Conservation (phyloP, 73 alveolate species). For the Paramecium biaurelia region DNA sequence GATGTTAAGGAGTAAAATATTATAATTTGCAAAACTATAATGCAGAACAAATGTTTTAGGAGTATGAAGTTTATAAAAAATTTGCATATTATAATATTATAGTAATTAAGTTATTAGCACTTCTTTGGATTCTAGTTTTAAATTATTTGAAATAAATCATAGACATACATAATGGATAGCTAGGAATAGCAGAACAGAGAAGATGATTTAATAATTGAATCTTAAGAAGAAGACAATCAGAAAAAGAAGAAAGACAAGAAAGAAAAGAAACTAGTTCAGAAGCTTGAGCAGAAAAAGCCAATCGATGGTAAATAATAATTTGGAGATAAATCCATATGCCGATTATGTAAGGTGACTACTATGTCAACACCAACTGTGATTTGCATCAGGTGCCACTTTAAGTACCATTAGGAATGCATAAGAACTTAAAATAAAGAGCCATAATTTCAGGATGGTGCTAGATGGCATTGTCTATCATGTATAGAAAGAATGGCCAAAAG, state of each 20-base stretch:
- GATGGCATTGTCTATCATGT: constrained; percentile 23
- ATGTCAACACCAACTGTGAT: background rate
- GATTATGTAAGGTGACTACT: constrained; percentile 22
- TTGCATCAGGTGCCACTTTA: constrained; percentile 25
- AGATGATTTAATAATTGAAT: background rate
- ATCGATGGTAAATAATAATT: constrained; percentile 41
- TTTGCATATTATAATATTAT: background rate
- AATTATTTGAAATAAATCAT: constrained; percentile 20
- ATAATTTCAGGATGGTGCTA: background rate
- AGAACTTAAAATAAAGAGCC: background rate
- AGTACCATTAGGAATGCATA: constrained; percentile 20
- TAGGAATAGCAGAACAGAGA: background rate
- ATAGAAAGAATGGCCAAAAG: constrained; percentile 11
- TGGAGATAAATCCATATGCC: constrained; percentile 37
- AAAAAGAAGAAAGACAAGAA: constrained; percentile 8
- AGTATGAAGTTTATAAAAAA: background rate
- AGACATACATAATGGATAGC: background rate
- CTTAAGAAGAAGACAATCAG: background rate
- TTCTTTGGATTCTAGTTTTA: background rate
- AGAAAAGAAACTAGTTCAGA: background rate
- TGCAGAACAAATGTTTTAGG: background rate
- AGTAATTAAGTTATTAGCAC: background rate
- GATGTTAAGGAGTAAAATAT: background rate
- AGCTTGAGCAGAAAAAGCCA: constrained; percentile 23
- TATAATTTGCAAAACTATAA: background rate